Percentiles rank a stretch among this genome's conserved stretches.
Evolutionary conservation across 2,329 filamentous ascomycete species (phyloP).

Genomic region (Beauveria bassiana): DNA sequence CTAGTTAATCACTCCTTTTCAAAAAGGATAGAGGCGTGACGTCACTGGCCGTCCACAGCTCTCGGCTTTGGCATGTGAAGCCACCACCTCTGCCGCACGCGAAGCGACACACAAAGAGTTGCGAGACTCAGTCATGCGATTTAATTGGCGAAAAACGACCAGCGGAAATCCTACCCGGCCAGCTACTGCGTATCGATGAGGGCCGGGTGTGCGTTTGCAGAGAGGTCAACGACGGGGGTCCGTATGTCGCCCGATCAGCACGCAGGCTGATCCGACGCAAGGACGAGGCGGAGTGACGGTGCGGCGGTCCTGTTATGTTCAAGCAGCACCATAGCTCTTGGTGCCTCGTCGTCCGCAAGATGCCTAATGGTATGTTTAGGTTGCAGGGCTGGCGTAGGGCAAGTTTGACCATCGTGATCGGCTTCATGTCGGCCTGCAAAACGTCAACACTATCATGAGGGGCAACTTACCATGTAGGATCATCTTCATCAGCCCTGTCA

Average conservation of each 20-base stretch:
- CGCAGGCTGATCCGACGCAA: conserved; percentile 7
- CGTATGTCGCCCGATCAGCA: conserved; percentile 10
- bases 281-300: conserved; percentile 8
- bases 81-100: background rate
- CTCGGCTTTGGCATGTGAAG: background rate
- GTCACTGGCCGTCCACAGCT: background rate
- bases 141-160: background rate
- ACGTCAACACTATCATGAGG: background rate
- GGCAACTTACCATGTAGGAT: background rate
- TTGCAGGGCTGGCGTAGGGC: background rate
- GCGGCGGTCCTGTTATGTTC: background rate
- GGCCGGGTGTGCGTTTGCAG: background rate
- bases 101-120: background rate
- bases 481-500: background rate
- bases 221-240: background rate
- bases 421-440: background rate
- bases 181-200: background rate
- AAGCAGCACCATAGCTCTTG: background rate
- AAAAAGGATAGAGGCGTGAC: background rate
- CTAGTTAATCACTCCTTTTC: background rate
- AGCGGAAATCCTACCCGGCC: background rate
- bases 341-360: background rate
- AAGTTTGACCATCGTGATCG: background rate
- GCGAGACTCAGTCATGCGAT: background rate
- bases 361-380: background rate